These are phyloP conservation scores for Geosmithia putterillii DNA, from an alignment of 2,329 filamentous ascomycete genomes.

Conservation along the genomic window DNA sequence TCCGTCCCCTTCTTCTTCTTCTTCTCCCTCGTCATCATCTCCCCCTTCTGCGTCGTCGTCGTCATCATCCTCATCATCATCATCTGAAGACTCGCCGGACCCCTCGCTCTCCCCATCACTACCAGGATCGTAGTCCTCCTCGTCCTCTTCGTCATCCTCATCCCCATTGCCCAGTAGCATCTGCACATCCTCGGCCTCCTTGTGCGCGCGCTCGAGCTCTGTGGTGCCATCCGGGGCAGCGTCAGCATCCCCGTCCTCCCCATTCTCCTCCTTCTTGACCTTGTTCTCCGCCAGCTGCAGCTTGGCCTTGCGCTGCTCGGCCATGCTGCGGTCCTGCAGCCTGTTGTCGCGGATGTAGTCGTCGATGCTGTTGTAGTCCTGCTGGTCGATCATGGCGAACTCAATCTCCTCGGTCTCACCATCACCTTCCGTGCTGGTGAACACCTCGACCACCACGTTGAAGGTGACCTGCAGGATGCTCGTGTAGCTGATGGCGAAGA, in stretches of 20 bases:
- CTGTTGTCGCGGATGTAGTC: slow-evolving; percentile 49
- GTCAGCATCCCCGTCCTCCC: slow-evolving; percentile 20
- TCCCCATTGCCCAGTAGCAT: slow-evolving; percentile 33
- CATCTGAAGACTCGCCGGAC: slow-evolving; percentile 35
- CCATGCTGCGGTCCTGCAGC: slow-evolving; percentile 56
- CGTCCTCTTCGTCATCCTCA: slow-evolving; percentile 41
- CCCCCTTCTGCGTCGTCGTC: slow-evolving; percentile 28
- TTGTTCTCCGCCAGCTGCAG: slow-evolving; percentile 48
- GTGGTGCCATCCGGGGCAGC: slow-evolving; percentile 23
- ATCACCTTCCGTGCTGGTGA: slow-evolving; percentile 20
- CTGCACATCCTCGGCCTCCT: slow-evolving; percentile 38
- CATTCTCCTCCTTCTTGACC: slow-evolving; percentile 30
- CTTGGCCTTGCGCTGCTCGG: slow-evolving; percentile 54
- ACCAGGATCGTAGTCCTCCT: slow-evolving; percentile 55
- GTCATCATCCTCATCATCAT: slow-evolving; percentile 39
- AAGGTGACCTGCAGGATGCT: slow-evolving; percentile 57
- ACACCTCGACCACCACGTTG: slow-evolving; percentile 52
- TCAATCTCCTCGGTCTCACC: slow-evolving; percentile 47
- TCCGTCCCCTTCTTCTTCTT: slow-evolving; percentile 5
- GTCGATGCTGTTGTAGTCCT: slow-evolving; percentile 53
- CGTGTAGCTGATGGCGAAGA: slow-evolving; percentile 53
- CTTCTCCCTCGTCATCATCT: slow-evolving; percentile 19
- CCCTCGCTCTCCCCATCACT: slow-evolving; percentile 48
- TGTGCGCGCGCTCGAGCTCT: slow-evolving; percentile 35
- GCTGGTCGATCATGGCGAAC: slow-evolving; percentile 59